phyloP scores from a whole-genome alignment of 148 eudicot genomes.

The Nyssa sinensis region DNA sequence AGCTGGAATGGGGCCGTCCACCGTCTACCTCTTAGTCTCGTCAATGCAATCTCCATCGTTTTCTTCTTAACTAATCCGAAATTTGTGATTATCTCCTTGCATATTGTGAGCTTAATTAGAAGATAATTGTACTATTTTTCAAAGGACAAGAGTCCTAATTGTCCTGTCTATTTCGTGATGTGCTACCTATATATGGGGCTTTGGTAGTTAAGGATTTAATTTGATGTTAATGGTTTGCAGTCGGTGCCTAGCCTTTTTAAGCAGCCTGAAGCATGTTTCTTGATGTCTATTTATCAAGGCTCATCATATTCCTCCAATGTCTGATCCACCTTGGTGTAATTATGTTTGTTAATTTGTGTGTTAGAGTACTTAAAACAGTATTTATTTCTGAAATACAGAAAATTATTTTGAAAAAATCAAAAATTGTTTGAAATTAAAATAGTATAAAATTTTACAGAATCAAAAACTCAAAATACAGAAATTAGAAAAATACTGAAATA shows the following conservation, averaged over 20 bases:
- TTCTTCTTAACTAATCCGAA: no score
- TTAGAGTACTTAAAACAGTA: no score
- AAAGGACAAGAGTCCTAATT: no score
- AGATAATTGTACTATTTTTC: no score
- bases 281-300: background rate
- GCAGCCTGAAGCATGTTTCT: background rate
- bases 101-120: no score
- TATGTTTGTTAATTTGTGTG: background rate
- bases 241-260: background rate
- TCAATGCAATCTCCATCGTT: background rate
- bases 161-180: no score
- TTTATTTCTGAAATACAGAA: no score
- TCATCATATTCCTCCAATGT: background rate
- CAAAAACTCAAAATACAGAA: no score
- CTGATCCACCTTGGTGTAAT: background rate
- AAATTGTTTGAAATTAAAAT: background rate
- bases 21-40: background rate
- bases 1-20: constrained; percentile 15
- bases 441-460: no score
- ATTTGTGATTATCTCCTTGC: no score
- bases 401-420: background rate
- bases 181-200: background rate
- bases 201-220: background rate
- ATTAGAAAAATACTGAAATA: no score
- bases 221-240: background rate